Evolutionary conservation across 1,139 yeast species (phyloP), one percentile per base, ranked within the genome.

Genomic region (Zygosaccharomyces sapae): DNA sequence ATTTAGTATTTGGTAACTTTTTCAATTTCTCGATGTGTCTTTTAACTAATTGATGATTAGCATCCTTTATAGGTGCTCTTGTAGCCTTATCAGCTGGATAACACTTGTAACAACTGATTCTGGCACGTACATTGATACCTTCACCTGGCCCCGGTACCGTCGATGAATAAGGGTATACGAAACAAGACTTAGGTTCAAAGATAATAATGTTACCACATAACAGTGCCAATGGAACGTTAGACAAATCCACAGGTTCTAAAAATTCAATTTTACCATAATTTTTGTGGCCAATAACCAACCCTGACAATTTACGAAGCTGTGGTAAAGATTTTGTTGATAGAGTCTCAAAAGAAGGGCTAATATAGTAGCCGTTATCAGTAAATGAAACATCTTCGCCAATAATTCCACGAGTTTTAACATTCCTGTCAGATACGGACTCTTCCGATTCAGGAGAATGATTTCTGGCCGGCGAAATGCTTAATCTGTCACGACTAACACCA

Each of bases 291-390:
- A 94, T 80, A 25, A 76, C 77, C 64, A 90, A 83, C 50, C 80
- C 70, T 25, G 72, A 58, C n/a, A 92, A 83, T 9, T 76, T 61
- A 48, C 84, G 79, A 43, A 89, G 74, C 52, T 86, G 84, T 8
- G 79, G 69, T 41, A 86, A 70, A 0, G 88, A 66, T 74, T 77
- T 74, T 37, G 74, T 69, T 49, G 78, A 74, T 49, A 92, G 71
- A 46, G 81, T 81, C 5, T 80, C 75, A 41, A 83, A 61, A 3
- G 89, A 72, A 19, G 98, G 98, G 2, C 86, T 78, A 43, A 83
- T 83, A 89, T 95, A 92, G 67, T 90, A 94, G 2, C 92, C 96
- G 41, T 84, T 79, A 27, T 80, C 83, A 41, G 75, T 75, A 35
- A 68, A 71, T 34, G 72, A 63, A 39, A 72, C 71, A 41, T 72